Base-by-base conservation (phyloP, 805 yeast genomes). In the Yamadazyma sp. region DNA sequence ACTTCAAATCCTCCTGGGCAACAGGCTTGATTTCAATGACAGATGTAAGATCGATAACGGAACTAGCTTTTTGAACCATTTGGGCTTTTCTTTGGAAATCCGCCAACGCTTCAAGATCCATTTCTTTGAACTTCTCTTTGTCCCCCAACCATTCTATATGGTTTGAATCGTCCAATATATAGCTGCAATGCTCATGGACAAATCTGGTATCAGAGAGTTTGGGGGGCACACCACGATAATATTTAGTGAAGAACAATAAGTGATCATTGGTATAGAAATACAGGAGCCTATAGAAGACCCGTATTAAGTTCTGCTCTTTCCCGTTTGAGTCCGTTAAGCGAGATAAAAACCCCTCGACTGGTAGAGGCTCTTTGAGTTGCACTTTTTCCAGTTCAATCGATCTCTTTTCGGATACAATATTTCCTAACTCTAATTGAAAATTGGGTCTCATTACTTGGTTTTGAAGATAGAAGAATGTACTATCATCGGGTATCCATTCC, bases 281-380 rank as follows among this genome's bases (percentile, higher is more conserved):
- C 42, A 71, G 71, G 29, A 81, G 59, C 38, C 73, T 77, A 47
- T 71, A 71, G 38, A 75, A 71, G 22, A 73, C 59, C 21, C 69
- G 64, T 4, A 69, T 52, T 7, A 68, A 40, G 36, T 59, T 41
- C 52, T 59, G 42, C 47, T 57, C 50, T 45, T 49, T 53, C 0
- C 87, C 87, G 5, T 57, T 53, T 40, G 73, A 67, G 29, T 77
- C 70, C 0, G 81, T 71, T 20, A 82, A 54, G 34, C 81, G 70
- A 3, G 76, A 62, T 14, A 90, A 56, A 54, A 84, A 89, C 0
- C 98, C 98, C 60, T 91, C 98, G 7, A 88, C 57, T 0, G 95
- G 81, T 3, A 10, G 20, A 3, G 40, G 39, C 23, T 32, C 39
- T 11, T 29, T 28, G 6, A 13, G n/a, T 12, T 8, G 10, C 5